Conservation (phyloP, 257 asterid genomes). For the Solanum habrochaites region DNA sequence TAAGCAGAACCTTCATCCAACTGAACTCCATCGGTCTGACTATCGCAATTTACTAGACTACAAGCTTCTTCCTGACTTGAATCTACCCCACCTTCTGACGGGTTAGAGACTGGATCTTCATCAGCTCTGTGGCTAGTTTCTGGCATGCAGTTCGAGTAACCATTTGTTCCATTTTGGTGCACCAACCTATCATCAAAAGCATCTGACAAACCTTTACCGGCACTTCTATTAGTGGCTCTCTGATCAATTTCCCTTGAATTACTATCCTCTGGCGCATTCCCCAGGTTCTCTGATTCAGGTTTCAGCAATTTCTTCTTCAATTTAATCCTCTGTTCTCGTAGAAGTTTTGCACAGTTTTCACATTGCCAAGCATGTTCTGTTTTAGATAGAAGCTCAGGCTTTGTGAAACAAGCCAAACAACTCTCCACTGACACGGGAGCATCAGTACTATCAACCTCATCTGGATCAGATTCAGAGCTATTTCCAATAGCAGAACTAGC, state of each 20-base stretch:
- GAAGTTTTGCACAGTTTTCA: slow-evolving; percentile 71
- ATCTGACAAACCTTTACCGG: slow-evolving; percentile 12
- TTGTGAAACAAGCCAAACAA: slow-evolving; percentile 63
- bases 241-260: neutral
- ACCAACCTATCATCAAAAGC: slow-evolving; percentile 9
- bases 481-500: slow-evolving; percentile 30
- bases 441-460: slow-evolving; percentile 74
- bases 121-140: slow-evolving; percentile 16
- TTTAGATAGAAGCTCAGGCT: slow-evolving; percentile 70
- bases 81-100: slow-evolving; percentile 9
- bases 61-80: slow-evolving; percentile 9
- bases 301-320: slow-evolving; percentile 19
- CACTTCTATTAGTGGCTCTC: slow-evolving; percentile 7
- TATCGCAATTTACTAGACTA: slow-evolving; percentile 2
- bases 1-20: slow-evolving; percentile 12
- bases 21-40: neutral
- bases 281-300: slow-evolving; percentile 4
- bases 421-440: slow-evolving; percentile 82
- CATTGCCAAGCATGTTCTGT: slow-evolving; percentile 94
- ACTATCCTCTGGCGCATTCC: slow-evolving; percentile 15
- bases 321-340: slow-evolving; percentile 31
- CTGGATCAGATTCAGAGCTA: slow-evolving; percentile 78
- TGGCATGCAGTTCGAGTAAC: slow-evolving; percentile 6
- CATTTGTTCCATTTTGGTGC: slow-evolving; percentile 14
- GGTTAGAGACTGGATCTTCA: slow-evolving; percentile 9